A percentile compares a stretch with the other conserved stretches of the same genome.
Evolutionary conservation across 2,329 filamentous ascomycete species (phyloP).

Genomic region (Cytospora leucostoma): DNA sequence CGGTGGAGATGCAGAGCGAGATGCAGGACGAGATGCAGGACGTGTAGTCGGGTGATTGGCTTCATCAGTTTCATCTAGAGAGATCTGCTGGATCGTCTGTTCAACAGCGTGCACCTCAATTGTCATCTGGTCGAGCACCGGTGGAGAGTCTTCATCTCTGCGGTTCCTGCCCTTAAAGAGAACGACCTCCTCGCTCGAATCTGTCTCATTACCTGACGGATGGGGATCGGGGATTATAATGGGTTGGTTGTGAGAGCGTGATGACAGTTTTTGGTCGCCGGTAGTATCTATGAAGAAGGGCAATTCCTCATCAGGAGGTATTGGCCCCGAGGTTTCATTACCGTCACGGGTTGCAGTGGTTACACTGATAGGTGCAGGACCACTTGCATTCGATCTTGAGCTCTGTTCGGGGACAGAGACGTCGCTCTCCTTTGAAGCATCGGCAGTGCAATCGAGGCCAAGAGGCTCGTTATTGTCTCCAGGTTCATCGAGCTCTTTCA

Average conservation of each 20-base stretch:
- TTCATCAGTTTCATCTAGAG: slow-evolving; percentile 12
- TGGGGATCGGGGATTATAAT: slow-evolving; percentile 28
- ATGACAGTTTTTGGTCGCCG: slow-evolving; percentile 34
- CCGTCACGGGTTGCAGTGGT: neutral
- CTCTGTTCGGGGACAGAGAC: neutral
- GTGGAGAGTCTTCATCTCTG: slow-evolving; percentile 22
- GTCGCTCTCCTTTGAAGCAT: neutral
- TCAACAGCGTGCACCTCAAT: slow-evolving; percentile 26
- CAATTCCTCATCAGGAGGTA: slow-evolving; percentile 2
- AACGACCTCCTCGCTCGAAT: slow-evolving; percentile 74
- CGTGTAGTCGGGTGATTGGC: neutral
- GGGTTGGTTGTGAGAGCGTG: slow-evolving; percentile 12
- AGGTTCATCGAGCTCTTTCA: slow-evolving; percentile 42
- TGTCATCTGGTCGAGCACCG: slow-evolving; percentile 33
- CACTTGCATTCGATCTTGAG: neutral
- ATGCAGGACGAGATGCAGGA: slow-evolving; percentile 4
- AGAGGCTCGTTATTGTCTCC: neutral
- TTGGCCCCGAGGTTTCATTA: neutral
- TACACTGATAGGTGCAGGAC: slow-evolving; percentile 15
- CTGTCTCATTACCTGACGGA: slow-evolving; percentile 34
- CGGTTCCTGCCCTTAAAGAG: slow-evolving; percentile 53
- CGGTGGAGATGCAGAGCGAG: slow-evolving; percentile 3
- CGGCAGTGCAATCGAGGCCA: neutral
- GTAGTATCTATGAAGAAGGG: slow-evolving; percentile 44
- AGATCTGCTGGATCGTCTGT: slow-evolving; percentile 23